Conservation (phyloP, 495 filamentous ascomycete genomes). For the Massariosphaeria phaeospora region DNA sequence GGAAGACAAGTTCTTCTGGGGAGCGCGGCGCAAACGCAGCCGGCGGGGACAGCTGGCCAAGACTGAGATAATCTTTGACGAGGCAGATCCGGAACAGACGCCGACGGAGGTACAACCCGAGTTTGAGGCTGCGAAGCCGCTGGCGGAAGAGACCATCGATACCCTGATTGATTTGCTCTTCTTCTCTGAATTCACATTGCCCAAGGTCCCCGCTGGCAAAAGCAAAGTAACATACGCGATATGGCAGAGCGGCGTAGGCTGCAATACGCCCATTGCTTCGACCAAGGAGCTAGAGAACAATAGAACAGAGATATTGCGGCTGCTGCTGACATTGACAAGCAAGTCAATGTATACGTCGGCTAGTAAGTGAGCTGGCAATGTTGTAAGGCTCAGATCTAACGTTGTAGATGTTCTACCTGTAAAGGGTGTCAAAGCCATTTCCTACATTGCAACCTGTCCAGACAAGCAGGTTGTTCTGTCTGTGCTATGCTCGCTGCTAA, state of each 20-base stretch:
- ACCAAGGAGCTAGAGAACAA: slow-evolving; percentile 89
- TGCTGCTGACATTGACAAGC: slow-evolving; percentile 79
- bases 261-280: slow-evolving; percentile 80
- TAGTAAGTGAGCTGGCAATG: slow-evolving; percentile 44
- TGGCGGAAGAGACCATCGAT: slow-evolving; percentile 92
- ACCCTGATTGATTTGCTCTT: slow-evolving; percentile 86
- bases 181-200: slow-evolving; percentile 83
- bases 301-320: slow-evolving; percentile 79
- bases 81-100: slow-evolving; percentile 48
- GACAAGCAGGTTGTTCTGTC: slow-evolving; percentile 92
- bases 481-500: slow-evolving; percentile 83
- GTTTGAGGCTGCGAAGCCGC: slow-evolving; percentile 76
- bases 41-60: slow-evolving; percentile 49
- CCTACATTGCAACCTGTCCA: slow-evolving; percentile 78
- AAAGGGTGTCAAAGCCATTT: slow-evolving; percentile 79
- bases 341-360: slow-evolving; percentile 92
- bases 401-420: slow-evolving; percentile 64
- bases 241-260: slow-evolving; percentile 97
- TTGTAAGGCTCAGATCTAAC: slow-evolving; percentile 5
- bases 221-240: slow-evolving; percentile 87
- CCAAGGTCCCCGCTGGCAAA: slow-evolving; percentile 58
- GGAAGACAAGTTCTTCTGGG: slow-evolving; percentile 94
- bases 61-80: slow-evolving; percentile 83
- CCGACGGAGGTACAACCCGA: slow-evolving; percentile 51
- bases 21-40: slow-evolving; percentile 60